Evolutionary conservation across 768 basidiomycete species (phyloP), one percentile per base, ranked within the genome.

Genomic region (Sporobolomyces phaffii): DNA sequence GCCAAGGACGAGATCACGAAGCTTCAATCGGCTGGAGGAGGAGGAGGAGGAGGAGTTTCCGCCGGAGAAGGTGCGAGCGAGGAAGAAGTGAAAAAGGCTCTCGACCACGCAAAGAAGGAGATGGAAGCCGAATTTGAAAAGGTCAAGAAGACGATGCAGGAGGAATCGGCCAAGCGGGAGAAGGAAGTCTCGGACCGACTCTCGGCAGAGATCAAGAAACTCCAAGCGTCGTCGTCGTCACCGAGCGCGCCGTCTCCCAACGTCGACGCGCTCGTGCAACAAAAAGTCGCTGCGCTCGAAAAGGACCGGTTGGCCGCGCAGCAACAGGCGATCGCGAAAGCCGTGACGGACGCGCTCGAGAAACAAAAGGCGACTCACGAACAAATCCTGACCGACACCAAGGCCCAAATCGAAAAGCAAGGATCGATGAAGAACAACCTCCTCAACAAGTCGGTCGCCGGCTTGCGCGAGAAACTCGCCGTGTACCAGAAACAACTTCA

Each of bases 201-300:
- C 31, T 59, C 64, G 17, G 67, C 58, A 18, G 68, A 68, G 29
- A 54, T 59, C 47, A 64, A 60, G 45, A 62, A 70, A 41, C 56
- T 66, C 33, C 73, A 54, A 60, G 51, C 62, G 6, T 43, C 52
- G 4, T 48, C 62, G 3, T 31, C 61, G 10, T 5, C 64, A 14
- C 31, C 68, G 38, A 45, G 63, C 3, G 62, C 73, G 1, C 63
- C 62, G 5, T 24, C 69, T n/a, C 60, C 69, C 38, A 34, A 70
- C 44, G 53, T 64, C 57, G 73, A 72, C 17, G 82, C 57, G 69
- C 80, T 50, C 76, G 89, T 31, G 80, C 77, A 60, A 80, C 81
- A 48, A 85, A 90, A 76, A 81, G 84, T 54, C 43, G 87, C 88
- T 73, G 81, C 79, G 54, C 77, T 89, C 22, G 78, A 73, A 54